phyloP scores from a whole-genome alignment of 495 filamentous ascomycete genomes.

The Neurospora intermedia region DNA sequence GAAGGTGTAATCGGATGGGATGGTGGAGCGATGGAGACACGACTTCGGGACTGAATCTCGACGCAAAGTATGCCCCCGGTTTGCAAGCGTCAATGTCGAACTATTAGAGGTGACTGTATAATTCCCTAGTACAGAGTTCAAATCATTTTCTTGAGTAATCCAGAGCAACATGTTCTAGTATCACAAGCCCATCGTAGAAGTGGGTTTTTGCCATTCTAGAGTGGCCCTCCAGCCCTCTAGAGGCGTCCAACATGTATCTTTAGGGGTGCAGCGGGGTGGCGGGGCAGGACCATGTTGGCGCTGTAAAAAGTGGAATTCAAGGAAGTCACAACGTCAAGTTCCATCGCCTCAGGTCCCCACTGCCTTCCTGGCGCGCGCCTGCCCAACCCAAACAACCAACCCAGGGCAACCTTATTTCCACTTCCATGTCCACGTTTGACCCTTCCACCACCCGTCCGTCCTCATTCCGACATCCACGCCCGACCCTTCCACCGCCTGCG shows the following conservation, averaged over 20 bases:
- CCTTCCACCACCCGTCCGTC: neutral
- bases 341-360: neutral
- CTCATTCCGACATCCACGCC: neutral
- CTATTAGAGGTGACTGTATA: too few relatives aligned
- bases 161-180: too few relatives aligned
- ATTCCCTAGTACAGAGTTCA: too few relatives aligned
- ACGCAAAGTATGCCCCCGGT: neutral
- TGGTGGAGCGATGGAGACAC: neutral
- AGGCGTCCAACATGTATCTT: neutral
- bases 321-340: neutral
- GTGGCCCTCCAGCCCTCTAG: too few relatives aligned
- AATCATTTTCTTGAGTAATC: too few relatives aligned
- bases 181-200: too few relatives aligned
- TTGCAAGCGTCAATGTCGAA: neutral
- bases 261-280: neutral
- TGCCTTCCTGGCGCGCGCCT: neutral
- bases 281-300: neutral
- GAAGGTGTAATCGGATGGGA: neutral
- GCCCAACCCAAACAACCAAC: neutral
- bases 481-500: neutral
- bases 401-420: neutral
- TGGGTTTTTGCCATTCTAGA: neutral
- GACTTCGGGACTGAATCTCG: neutral
- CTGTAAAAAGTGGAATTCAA: neutral
- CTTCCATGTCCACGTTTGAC: neutral